Evolutionary conservation across 371 early-diverging fungal species (phyloP), one percentile per base, ranked within the genome.

Genomic region (Nematocida minor): DNA sequence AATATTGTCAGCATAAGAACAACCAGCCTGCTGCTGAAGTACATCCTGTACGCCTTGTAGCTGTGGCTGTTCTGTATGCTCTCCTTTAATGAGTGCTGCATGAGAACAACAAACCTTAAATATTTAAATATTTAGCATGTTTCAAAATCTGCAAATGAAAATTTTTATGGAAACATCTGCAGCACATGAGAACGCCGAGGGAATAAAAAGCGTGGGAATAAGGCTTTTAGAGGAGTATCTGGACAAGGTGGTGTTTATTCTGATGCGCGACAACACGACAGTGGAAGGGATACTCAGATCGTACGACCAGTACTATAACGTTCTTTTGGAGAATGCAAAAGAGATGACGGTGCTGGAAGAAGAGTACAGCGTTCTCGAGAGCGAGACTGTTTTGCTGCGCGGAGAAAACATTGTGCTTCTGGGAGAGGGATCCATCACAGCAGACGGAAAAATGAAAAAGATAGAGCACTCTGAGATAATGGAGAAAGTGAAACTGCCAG

Each of bases 281-380:
- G 49, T 83, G 0, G 80, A 79, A 51, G 86, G 86, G 1, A 63
- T 66, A 18, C 55, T 86, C 11, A 80, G 86, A 55, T 84, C 85
- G 4, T 86, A 82, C 66, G 86, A 86, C 67, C 86, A 86, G 54
- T 84, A 71, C 57, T 79, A 84, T 62, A 85, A 74, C 47, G 67
- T 86, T 32, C 79, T 84, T 22, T 48, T 86, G 18, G 83, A 86
- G 54, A 42, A 74, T 41, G 47, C 77, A 11, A 62, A 55, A 25
- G 81, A 85, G 57, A 38, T 79, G 22, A 66, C 67, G 18, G 79
- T 83, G 48, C 20, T 62, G 34, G 79, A 77, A 41, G 47, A 60
- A 29, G 81, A 55, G 40, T 85, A 82, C 78, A 60, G 60, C 25
- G 82, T 83, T 36, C 48, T 34, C 16, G 47, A 41, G n/a, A 63